Base-by-base conservation (phyloP, 805 yeast species). In the Kregervanrija fluxuum region DNA sequence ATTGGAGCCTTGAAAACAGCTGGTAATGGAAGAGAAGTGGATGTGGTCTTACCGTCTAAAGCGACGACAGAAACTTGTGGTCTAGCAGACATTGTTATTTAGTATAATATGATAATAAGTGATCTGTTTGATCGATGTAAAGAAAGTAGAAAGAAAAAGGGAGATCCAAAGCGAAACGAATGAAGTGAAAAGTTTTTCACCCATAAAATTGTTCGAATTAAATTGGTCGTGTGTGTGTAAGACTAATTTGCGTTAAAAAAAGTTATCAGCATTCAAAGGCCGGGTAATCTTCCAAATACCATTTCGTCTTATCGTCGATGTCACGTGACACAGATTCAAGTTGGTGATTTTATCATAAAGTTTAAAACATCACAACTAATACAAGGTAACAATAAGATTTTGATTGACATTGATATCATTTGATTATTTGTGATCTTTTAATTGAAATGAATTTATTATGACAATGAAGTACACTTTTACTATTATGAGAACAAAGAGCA, bases 1-100 rank as follows among this genome's bases (percentile, higher is more conserved):
- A 93, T 95, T 74, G 99, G 99, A 69, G 99, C 96, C 75, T 88
- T 74, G 86, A 93, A 93, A 69, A 93, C 97, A 67, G 96, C 95
- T 78, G 99, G 99, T 68, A 93, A 80, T 65, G 95, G 87, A 62
- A 90, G 74, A 64, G 91, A 79, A 64, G 86, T 63, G 62, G 86
- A 74, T 70, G 95, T 74, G 68, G 85, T 80, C 73, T 84, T 85
- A 73, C 98, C 98, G 71, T 80, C 69, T 47, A 59, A 48, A 69
- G 95, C 75, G 75, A 85, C 77, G 67, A 95, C 97, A 65, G 97
- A 78, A 71, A 93, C 98, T 80, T 87, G 95, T 69, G 99, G 98
- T 75, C 96, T 89, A 38, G 56, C 52, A 69, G 68, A 64, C 68
- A 64, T 64, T 48, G 42, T 56, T 41, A 35, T 11, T 41, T 39